Evolutionary conservation across 179 eudicot genomes (phyloP).

Genomic region (Drosera spatulata): DNA sequence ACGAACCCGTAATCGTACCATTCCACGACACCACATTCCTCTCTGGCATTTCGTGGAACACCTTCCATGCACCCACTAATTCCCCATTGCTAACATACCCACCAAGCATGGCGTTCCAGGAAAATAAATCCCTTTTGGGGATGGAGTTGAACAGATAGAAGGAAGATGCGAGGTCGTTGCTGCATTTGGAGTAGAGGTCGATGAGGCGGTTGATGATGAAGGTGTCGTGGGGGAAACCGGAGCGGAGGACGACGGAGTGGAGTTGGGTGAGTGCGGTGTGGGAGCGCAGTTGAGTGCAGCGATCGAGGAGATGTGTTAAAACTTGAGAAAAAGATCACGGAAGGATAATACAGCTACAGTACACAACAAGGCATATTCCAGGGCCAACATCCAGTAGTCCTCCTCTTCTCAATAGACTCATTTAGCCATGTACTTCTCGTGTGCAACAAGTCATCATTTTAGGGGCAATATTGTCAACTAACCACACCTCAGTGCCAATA

Average conservation of each 20-base stretch:
- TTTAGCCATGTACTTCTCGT: too few species aligned
- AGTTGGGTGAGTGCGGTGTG: slow-evolving; percentile 36
- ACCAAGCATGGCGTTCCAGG: slow-evolving; percentile 59
- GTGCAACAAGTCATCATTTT: too few species aligned
- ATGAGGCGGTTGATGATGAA: slow-evolving; percentile 56
- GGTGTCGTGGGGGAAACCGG: slow-evolving; percentile 22
- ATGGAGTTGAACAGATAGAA: slow-evolving; percentile 48
- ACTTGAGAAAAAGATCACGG: too few species aligned
- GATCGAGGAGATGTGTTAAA: slow-evolving; percentile 38
- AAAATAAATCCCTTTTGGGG: slow-evolving; percentile 34
- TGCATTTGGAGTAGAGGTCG: slow-evolving; percentile 52
- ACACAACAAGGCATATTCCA: too few species aligned
- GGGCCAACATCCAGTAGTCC: too few species aligned
- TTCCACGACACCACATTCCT: slow-evolving; percentile 61
- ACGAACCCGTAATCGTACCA: slow-evolving; percentile 45
- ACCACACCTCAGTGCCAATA: too few species aligned
- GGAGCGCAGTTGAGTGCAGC: slow-evolving; percentile 42
- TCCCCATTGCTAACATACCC: slow-evolving; percentile 27
- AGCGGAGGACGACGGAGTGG: slow-evolving; percentile 48
- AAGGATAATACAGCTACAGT: too few species aligned
- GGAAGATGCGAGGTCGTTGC: slow-evolving; percentile 19
- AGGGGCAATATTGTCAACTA: too few species aligned
- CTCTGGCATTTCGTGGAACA: too few species aligned
- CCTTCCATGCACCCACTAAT: slow-evolving; percentile 24
- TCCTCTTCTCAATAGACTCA: too few species aligned